These are phyloP conservation scores for Hemisphaericaspora xylofermentans DNA, from an alignment of 1,139 yeast species.

Conservation along the genomic window DNA sequence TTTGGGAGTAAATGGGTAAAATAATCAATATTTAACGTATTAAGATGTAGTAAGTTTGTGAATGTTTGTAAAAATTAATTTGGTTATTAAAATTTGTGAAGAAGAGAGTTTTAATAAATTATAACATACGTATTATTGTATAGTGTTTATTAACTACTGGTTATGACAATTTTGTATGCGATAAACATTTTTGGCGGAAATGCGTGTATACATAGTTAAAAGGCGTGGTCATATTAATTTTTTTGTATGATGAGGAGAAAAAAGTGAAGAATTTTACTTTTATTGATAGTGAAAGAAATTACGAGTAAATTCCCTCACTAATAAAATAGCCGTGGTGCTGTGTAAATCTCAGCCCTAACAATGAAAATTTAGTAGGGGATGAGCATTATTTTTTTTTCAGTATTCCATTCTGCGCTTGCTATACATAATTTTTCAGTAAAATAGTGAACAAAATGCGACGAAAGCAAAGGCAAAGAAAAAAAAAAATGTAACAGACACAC, in stretches of 20 bases:
- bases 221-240: background rate
- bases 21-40: background rate
- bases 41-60: constrained; percentile 4
- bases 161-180: background rate
- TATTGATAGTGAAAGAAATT: background rate
- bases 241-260: background rate
- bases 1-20: background rate
- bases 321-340: background rate
- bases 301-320: constrained; percentile 6
- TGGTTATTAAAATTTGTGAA: background rate
- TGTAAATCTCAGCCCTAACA: constrained; percentile 7
- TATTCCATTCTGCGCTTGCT: too few species aligned
- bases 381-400: too few species aligned
- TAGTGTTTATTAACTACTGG: background rate
- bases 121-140: background rate
- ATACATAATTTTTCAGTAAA: too few species aligned
- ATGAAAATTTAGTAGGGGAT: background rate
- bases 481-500: background rate
- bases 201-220: background rate
- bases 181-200: too few species aligned
- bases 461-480: background rate
- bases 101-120: background rate
- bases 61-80: background rate
- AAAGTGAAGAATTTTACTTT: background rate
- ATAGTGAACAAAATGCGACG: background rate